phyloP scores from a whole-genome alignment of 805 yeast genomes.

The Danielia oregonensis region DNA sequence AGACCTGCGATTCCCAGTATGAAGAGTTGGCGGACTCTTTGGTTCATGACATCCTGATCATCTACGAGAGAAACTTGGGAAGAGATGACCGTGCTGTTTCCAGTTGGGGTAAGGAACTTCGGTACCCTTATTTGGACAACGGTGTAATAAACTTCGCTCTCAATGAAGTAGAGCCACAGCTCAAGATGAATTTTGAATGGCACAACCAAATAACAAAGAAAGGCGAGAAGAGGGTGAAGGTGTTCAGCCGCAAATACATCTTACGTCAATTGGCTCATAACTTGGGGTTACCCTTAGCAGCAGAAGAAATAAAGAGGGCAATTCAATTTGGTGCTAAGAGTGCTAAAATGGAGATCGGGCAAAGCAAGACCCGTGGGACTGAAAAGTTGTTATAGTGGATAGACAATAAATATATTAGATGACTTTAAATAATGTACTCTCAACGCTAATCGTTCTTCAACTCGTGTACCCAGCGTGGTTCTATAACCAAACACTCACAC shows the following conservation, averaged over 20 bases:
- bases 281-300: conserved; percentile 51
- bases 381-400: conserved; percentile 32
- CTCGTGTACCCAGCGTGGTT: conserved; percentile 38
- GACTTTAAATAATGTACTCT: neutral
- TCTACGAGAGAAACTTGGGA: conserved; percentile 78
- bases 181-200: conserved; percentile 36
- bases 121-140: conserved; percentile 82
- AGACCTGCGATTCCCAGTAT: conserved; percentile 19
- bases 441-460: conserved; percentile 12
- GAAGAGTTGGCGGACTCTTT: conserved; percentile 55
- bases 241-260: conserved; percentile 45
- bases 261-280: conserved; percentile 59
- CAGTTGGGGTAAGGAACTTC: conserved; percentile 81
- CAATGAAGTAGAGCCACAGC: conserved; percentile 45
- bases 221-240: conserved; percentile 25
- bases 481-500: conserved; percentile 39
- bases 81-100: conserved; percentile 89
- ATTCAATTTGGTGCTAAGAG: conserved; percentile 95
- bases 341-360: conserved; percentile 86
- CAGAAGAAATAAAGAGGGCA: conserved; percentile 82
- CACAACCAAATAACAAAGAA: conserved; percentile 17
- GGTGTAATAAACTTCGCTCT: conserved; percentile 51
- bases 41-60: conserved; percentile 63
- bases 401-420: neutral
- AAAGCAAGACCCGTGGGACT: conserved; percentile 75